phyloP scores from a whole-genome alignment of 345 rosid species.

The Carallia pectinifolia region DNA sequence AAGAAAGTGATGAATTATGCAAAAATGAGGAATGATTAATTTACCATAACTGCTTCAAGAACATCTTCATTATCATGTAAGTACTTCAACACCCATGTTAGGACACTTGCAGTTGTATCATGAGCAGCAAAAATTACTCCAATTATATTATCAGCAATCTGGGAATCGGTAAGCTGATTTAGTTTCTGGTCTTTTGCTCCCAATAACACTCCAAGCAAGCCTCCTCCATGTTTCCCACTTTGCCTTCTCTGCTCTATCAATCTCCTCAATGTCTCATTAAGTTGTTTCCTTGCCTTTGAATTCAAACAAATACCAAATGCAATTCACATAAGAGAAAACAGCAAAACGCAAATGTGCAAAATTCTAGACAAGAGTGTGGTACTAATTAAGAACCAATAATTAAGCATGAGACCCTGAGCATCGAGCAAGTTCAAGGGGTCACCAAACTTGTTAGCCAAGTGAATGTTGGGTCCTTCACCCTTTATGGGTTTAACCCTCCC shows the following conservation, averaged over 20 bases:
- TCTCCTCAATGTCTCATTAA: constrained; percentile 51
- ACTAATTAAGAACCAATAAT: too few relatives aligned
- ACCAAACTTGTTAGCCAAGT: too few relatives aligned
- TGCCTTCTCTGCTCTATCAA: constrained; percentile 63
- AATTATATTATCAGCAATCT: constrained; percentile 85
- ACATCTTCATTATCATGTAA: constrained; percentile 60
- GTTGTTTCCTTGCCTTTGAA: constrained; percentile 62
- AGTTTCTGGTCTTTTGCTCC: constrained; percentile 45
- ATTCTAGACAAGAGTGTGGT: too few relatives aligned
- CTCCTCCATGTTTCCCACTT: constrained; percentile 45
- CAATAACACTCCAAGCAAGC: constrained; percentile 60
- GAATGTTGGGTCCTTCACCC: too few relatives aligned
- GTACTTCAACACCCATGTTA: constrained; percentile 88
- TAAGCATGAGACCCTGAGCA: too few relatives aligned
- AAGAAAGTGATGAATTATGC: background rate
- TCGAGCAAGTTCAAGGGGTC: too few relatives aligned
- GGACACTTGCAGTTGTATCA: constrained; percentile 86
- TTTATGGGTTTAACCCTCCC: too few relatives aligned
- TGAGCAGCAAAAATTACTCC: constrained; percentile 95
- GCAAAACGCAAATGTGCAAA: too few relatives aligned
- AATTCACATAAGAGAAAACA: too few relatives aligned
- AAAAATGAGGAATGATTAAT: background rate
- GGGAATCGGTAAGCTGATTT: constrained; percentile 59
- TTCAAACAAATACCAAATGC: background rate
- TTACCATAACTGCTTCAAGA: constrained; percentile 67